Evolutionary conservation across 768 basidiomycete genomes (phyloP).

Genomic region (Hemileccinum rubropunctum): DNA sequence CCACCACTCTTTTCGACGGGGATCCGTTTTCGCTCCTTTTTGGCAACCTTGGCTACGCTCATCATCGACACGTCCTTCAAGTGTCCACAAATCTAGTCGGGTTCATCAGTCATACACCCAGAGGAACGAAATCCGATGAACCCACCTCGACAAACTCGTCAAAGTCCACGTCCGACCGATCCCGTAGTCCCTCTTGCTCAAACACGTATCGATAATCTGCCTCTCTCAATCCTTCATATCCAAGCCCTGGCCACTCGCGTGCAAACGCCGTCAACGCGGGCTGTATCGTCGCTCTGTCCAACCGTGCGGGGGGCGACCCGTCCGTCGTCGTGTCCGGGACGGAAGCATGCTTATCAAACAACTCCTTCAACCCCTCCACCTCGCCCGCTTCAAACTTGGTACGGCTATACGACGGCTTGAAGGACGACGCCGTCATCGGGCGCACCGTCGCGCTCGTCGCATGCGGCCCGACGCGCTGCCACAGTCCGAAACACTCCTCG

Average conservation of each 20-base stretch:
- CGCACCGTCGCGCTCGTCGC: not conserved
- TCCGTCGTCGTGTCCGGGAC: not conserved
- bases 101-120: not conserved
- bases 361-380: constrained; percentile 39
- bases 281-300: constrained; percentile 40
- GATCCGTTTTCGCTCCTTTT: constrained; percentile 46
- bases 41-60: constrained; percentile 32
- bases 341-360: constrained; percentile 30
- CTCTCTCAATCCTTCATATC: constrained; percentile 57
- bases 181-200: constrained; percentile 66
- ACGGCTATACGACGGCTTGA: constrained; percentile 38
- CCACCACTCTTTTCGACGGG: constrained; percentile 37
- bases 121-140: not conserved
- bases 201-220: constrained; percentile 76
- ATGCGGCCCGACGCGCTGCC: constrained; percentile 22
- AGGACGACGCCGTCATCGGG: constrained; percentile 2
- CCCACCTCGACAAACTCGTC: constrained; percentile 88
- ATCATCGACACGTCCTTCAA: constrained; percentile 64
- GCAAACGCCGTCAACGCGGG: constrained; percentile 44
- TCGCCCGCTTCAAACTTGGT: constrained; percentile 55
- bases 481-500: constrained; percentile 3
- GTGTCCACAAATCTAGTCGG: constrained; percentile 62
- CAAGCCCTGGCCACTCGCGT: constrained; percentile 33
- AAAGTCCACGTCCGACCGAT: constrained; percentile 58
- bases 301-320: constrained; percentile 18